Percentiles rank a stretch among this genome's conserved stretches.
Evolutionary conservation across 2,329 filamentous ascomycete species (phyloP).

Genomic region (Spiromastix sp.): DNA sequence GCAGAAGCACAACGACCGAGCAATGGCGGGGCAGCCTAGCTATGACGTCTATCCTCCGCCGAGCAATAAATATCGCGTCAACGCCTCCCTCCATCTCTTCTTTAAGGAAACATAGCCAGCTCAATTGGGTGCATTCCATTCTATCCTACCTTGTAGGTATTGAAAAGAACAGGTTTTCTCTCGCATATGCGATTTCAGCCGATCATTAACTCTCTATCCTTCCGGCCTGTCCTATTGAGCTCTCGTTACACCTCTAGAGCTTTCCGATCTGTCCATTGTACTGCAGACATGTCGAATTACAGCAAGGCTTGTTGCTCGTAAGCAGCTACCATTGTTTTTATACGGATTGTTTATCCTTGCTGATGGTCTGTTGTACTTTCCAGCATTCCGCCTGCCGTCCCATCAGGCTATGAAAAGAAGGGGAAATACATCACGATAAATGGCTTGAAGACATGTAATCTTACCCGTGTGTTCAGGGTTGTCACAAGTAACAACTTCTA

Average conservation of each 20-base stretch:
- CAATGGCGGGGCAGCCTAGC: too few relatives aligned
- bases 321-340: constrained; percentile 9
- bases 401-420: constrained; percentile 43
- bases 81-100: too few relatives aligned
- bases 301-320: constrained; percentile 38
- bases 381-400: constrained; percentile 33
- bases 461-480: too few relatives aligned
- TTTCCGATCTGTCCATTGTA: background rate
- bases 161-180: too few relatives aligned
- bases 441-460: constrained; percentile 52
- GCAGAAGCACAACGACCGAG: too few relatives aligned
- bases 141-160: too few relatives aligned
- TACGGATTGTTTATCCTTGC: background rate
- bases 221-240: background rate
- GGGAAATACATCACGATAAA: constrained; percentile 49
- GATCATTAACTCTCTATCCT: background rate
- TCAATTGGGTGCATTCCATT: too few relatives aligned
- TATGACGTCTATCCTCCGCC: too few relatives aligned
- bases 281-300: constrained; percentile 26
- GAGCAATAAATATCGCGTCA: too few relatives aligned
- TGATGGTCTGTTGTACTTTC: constrained; percentile 4
- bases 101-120: too few relatives aligned
- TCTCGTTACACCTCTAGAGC: background rate
- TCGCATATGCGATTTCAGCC: background rate
- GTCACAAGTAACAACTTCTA: too few relatives aligned